Evolutionary conservation across 495 filamentous ascomycete genomes (phyloP).

Genomic region (Aspergillus kassunensis): DNA sequence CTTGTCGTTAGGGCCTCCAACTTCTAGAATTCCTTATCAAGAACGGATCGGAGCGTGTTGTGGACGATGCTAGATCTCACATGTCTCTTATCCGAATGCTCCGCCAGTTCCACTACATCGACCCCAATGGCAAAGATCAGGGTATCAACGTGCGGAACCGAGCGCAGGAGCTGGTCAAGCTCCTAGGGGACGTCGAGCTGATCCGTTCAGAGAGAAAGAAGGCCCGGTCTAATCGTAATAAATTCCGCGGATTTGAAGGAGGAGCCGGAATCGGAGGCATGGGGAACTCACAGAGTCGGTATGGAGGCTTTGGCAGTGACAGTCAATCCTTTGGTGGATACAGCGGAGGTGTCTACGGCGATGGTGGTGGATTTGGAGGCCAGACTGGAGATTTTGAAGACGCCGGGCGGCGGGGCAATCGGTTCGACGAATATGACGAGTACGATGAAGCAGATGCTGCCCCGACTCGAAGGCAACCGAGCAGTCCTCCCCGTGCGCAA

Average conservation of each 20-base stretch:
- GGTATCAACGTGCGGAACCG: constrained; percentile 96
- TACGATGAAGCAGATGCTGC: constrained; percentile 71
- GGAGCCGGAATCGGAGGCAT: constrained; percentile 51
- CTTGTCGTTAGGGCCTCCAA: constrained; percentile 63
- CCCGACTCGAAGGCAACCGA: constrained; percentile 41
- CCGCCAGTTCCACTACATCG: constrained; percentile 96
- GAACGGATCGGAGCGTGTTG: constrained; percentile 95
- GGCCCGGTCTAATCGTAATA: constrained; percentile 80
- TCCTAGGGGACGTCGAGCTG: constrained; percentile 87
- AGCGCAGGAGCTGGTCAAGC: constrained; percentile 89
- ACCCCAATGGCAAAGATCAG: constrained; percentile 95
- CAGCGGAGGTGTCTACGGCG: constrained; percentile 83
- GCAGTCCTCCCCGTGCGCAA: constrained; percentile 37
- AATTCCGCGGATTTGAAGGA: constrained; percentile 91
- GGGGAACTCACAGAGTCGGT: constrained; percentile 54
- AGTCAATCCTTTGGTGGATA: constrained; percentile 73
- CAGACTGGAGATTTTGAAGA: constrained; percentile 66
- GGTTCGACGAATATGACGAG: constrained; percentile 97
- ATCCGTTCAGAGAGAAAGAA: constrained; percentile 95
- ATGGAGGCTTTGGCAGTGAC: constrained; percentile 87
- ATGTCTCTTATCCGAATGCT: constrained; percentile 96
- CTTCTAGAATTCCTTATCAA: constrained; percentile 97
- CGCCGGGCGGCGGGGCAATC: constrained; percentile 58
- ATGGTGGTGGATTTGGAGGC: constrained; percentile 84
- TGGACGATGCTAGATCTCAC: constrained; percentile 95